Conservation (phyloP, 495 filamentous ascomycete species). For the Trichocladium antarcticum region DNA sequence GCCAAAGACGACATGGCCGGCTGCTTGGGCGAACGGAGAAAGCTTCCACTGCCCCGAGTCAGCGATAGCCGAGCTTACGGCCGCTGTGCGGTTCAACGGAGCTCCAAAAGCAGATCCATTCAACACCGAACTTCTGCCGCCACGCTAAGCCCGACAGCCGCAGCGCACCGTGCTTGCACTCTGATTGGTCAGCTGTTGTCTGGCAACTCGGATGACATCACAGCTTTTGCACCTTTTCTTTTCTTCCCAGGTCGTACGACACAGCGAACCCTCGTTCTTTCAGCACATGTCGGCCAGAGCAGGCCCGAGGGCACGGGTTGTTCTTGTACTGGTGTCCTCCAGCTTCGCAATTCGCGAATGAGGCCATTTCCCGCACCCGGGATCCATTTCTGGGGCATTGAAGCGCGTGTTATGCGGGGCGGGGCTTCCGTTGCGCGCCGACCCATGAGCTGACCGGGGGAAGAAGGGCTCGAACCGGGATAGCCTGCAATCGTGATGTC, state of each 20-base stretch:
- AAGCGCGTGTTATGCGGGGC: background rate
- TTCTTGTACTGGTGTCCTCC: background rate
- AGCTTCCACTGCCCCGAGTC: slow-evolving; percentile 1
- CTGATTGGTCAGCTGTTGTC: slow-evolving; percentile 5
- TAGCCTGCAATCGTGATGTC: slow-evolving; percentile 6
- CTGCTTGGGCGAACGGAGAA: background rate
- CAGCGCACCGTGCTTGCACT: background rate
- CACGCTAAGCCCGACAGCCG: background rate
- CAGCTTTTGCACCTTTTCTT: background rate
- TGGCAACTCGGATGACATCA: slow-evolving; percentile 12
- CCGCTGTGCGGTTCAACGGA: slow-evolving; percentile 4
- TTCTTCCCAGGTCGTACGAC: background rate
- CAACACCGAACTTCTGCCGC: background rate
- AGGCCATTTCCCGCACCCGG: background rate
- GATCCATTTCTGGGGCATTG: background rate
- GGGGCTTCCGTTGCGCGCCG: background rate
- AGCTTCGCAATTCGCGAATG: background rate
- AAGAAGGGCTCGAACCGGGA: slow-evolving; percentile 7
- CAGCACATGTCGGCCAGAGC: background rate
- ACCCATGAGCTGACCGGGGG: background rate
- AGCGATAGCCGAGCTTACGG: slow-evolving; percentile 10
- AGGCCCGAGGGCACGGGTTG: background rate
- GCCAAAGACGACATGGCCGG: background rate
- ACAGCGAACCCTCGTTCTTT: background rate
- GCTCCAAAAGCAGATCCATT: background rate